Percentiles rank a stretch among this genome's conserved stretches.
These are phyloP conservation scores for Rhytidiadelphus loreus DNA, from an alignment of 225 moss, liverwort and hornwort genomes.

Conservation along the genomic window DNA sequence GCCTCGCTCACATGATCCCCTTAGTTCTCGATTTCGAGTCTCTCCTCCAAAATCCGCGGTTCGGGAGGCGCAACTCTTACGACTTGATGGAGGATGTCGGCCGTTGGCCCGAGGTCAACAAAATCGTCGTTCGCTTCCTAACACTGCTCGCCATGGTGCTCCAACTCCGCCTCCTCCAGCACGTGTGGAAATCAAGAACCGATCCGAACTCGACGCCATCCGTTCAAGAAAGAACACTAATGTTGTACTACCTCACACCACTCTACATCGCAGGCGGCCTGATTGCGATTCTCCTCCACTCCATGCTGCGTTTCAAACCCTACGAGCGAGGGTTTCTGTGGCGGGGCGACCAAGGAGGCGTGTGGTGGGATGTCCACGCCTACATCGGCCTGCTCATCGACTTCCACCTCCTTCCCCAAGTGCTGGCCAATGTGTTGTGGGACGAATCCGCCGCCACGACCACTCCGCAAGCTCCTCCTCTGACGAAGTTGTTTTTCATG, in stretches of 20 bases:
- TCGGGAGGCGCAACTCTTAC: not conserved
- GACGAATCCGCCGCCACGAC: not conserved
- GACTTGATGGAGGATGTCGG: not conserved
- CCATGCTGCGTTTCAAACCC: not conserved
- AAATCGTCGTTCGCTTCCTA: conserved; percentile 11
- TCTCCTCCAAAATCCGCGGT: conserved; percentile 1
- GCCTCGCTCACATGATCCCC: conserved; percentile 20
- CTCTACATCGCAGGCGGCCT: conserved; percentile 9
- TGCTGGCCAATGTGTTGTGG: conserved; percentile 30
- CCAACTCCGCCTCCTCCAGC: conserved; percentile 20
- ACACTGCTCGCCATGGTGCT: conserved; percentile 26
- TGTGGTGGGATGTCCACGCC: conserved; percentile 20
- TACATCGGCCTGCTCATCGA: conserved; percentile 24
- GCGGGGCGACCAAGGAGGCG: not conserved
- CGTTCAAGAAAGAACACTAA: not conserved
- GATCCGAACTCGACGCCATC: not conserved
- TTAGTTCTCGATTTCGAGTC: conserved; percentile 16
- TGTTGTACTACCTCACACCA: not conserved
- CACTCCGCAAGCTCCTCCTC: not conserved
- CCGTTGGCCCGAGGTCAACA: conserved; percentile 7
- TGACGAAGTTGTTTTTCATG: conserved; percentile 12
- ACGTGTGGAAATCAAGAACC: conserved; percentile 12
- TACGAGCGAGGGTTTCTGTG: conserved; percentile 5
- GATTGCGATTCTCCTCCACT: not conserved
- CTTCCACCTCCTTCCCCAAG: conserved; percentile 33